Conservation (phyloP, 2,329 filamentous ascomycete genomes). For the Blastomyces percursus region DNA sequence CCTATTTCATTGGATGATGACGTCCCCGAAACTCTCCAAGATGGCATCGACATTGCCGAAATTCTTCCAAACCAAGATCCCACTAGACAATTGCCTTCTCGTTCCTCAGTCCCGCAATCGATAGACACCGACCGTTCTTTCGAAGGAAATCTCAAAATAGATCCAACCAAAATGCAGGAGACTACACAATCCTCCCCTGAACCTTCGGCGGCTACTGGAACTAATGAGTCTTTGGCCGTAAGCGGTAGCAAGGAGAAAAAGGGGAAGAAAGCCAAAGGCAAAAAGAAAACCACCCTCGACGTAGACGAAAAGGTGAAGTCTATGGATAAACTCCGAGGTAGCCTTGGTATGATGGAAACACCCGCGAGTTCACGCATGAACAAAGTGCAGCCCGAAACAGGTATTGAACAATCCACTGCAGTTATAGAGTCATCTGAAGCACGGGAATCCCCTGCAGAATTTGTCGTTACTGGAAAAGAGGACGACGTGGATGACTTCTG, state of each 20-base stretch:
- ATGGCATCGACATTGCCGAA: neutral
- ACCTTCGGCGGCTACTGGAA: neutral
- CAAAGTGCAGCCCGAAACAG: neutral
- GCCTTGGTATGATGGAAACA: too few relatives aligned
- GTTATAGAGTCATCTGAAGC: neutral
- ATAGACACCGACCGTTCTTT: neutral
- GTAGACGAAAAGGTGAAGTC: neutral
- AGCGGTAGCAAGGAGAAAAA: slow-evolving; percentile 8
- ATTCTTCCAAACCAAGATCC: neutral
- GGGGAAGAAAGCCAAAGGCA: slow-evolving; percentile 9
- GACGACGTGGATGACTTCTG: slow-evolving; percentile 2
- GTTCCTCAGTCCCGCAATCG: neutral
- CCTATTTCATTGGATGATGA: neutral
- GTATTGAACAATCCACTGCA: neutral
- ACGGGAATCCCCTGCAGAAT: neutral
- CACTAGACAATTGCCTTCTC: neutral
- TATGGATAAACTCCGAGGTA: too few relatives aligned
- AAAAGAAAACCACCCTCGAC: neutral
- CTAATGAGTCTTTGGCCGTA: neutral
- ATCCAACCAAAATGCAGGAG: neutral
- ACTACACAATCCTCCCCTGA: neutral
- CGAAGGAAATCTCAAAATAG: neutral
- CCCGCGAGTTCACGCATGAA: neutral
- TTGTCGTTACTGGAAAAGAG: neutral
- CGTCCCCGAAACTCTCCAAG: neutral